A percentile compares a stretch with the other conserved stretches of the same genome.
Conservation (phyloP, 345 rosid species). For the Xanthoceras sorbifolium region DNA sequence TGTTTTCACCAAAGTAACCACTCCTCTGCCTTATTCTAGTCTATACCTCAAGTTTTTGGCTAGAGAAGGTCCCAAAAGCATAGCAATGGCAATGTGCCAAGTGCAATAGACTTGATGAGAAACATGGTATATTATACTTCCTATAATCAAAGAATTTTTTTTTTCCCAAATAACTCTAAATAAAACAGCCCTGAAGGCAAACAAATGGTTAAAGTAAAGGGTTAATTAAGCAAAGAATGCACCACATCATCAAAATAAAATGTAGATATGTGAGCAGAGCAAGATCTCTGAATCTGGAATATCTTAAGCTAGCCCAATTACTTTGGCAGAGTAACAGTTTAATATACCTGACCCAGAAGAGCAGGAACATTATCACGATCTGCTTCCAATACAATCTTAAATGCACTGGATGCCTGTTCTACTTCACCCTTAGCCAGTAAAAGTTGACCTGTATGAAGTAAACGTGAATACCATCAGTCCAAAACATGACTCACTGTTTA, state of each 20-base stretch:
- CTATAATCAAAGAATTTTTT: background rate
- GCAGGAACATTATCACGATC: slow-evolving; percentile 86
- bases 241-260: slow-evolving; percentile 4
- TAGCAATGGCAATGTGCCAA: background rate
- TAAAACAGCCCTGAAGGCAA: background rate
- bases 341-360: slow-evolving; percentile 90
- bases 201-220: background rate
- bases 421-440: slow-evolving; percentile 93
- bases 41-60: background rate
- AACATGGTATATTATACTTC: background rate
- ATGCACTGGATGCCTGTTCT: slow-evolving; percentile 89
- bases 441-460: slow-evolving; percentile 74
- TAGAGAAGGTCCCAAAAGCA: background rate
- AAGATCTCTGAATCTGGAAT: slow-evolving; percentile 9
- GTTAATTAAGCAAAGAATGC: background rate
- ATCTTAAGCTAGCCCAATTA: slow-evolving; percentile 14
- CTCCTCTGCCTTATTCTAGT: background rate
- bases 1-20: background rate
- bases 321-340: background rate
- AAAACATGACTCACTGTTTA: background rate
- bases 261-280: background rate
- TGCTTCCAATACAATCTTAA: slow-evolving; percentile 80
- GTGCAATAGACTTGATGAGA: background rate
- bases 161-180: background rate
- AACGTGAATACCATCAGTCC: background rate